These are phyloP conservation scores for Hysterangium stoloniferum DNA, from an alignment of 768 basidiomycete species.

Conservation along the genomic window DNA sequence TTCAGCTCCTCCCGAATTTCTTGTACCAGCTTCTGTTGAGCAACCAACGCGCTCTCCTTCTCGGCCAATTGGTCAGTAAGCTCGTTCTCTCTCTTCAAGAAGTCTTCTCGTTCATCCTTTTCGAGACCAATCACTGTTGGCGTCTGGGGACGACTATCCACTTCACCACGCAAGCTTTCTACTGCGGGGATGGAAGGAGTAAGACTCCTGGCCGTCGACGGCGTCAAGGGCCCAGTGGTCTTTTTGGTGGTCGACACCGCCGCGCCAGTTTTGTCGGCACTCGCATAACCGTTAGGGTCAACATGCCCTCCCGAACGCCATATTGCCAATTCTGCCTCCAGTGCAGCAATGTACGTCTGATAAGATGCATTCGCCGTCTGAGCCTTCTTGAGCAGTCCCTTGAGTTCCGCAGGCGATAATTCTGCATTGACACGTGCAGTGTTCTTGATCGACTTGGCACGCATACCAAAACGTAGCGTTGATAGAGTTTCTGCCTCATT, in stretches of 20 bases:
- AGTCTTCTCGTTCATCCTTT: slow-evolving; percentile 96
- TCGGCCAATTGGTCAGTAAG: slow-evolving; percentile 89
- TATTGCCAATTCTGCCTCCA: slow-evolving; percentile 84
- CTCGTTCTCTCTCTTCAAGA: slow-evolving; percentile 93
- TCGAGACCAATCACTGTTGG: slow-evolving; percentile 84
- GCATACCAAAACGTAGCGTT: slow-evolving; percentile 98
- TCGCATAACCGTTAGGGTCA: slow-evolving; percentile 76
- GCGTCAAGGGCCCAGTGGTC: slow-evolving; percentile 44
- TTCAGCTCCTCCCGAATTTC: slow-evolving; percentile 85
- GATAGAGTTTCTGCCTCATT: slow-evolving; percentile 95
- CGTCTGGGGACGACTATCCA: slow-evolving; percentile 85
- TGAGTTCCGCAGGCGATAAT: slow-evolving; percentile 92
- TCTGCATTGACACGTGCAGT: slow-evolving; percentile 98
- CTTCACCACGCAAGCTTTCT: slow-evolving; percentile 61
- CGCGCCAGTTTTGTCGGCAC: slow-evolving; percentile 49
- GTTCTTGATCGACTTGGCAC: slow-evolving; percentile 99
- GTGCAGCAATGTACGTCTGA: slow-evolving; percentile 77
- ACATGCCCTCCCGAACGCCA: slow-evolving; percentile 88
- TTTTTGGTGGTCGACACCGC: slow-evolving; percentile 33
- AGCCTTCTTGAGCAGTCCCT: slow-evolving; percentile 83
- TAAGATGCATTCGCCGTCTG: slow-evolving; percentile 77
- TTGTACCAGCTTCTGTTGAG: slow-evolving; percentile 79
- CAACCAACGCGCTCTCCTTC: slow-evolving; percentile 72
- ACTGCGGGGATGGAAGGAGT: slow-evolving; percentile 71
- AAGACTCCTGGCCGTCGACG: slow-evolving; percentile 58